phyloP scores from a whole-genome alignment of 2,329 filamentous ascomycete species.

The Hypoxylon sp. region DNA sequence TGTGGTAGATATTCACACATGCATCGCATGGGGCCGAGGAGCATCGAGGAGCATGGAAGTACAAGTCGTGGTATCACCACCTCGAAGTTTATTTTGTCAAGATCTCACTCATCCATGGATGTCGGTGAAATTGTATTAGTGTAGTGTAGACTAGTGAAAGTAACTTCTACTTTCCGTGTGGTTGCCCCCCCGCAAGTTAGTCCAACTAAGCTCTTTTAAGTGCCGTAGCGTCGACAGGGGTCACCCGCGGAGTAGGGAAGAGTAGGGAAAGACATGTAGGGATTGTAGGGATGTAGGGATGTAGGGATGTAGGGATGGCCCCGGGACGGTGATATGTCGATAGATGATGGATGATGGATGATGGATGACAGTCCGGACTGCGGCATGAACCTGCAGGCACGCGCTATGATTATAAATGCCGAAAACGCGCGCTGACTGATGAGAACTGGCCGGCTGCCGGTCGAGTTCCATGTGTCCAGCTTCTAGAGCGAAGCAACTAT shows the following conservation, averaged over 20 bases:
- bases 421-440: conserved; percentile 31
- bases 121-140: conserved; percentile 13
- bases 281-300: neutral
- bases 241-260: conserved; percentile 24
- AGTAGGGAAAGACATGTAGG: neutral
- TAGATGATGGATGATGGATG: conserved; percentile 12
- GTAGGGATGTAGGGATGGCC: neutral
- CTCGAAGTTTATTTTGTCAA: conserved; percentile 13
- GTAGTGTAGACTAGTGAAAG: conserved; percentile 23
- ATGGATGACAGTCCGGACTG: conserved; percentile 10
- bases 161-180: conserved; percentile 14
- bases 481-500: conserved; percentile 1
- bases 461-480: conserved; percentile 10
- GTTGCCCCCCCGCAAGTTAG: conserved; percentile 31
- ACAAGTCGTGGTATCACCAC: conserved; percentile 7
- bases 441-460: conserved; percentile 1
- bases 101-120: conserved; percentile 5
- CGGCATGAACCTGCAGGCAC: conserved; percentile 39
- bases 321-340: neutral
- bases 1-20: too few species aligned
- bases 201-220: conserved; percentile 44
- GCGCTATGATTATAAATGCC: conserved; percentile 36
- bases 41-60: conserved; percentile 7
- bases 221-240: conserved; percentile 39
- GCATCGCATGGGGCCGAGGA: conserved; percentile 14